Evolutionary conservation across 2,329 filamentous ascomycete genomes (phyloP), one percentile per base, ranked within the genome.

Genomic region (Diplodia mutila): DNA sequence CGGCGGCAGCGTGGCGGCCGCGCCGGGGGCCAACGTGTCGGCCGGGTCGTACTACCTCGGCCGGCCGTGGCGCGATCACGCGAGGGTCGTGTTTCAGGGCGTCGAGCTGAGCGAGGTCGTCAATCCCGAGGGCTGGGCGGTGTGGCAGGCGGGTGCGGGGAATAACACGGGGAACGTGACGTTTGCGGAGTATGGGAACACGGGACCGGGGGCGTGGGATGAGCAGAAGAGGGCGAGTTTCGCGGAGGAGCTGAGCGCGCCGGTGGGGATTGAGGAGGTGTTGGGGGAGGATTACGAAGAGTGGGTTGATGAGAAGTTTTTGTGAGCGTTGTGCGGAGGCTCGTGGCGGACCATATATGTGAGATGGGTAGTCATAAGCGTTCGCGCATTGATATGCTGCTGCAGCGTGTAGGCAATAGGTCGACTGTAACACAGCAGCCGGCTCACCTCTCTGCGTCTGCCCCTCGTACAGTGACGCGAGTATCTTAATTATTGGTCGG

Each of bases 61-160:
- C 6, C 78, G 84, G 1, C 84, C 84, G 16, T 86, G 84, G 82
- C 74, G 77, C 29, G 73, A 78, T 25, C 84, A 80, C 68, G 82
- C 83, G 12, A 74, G 80, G 16, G 82, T 84, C 4, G 75, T 80
- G 4, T 80, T 85, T 72, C 84, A 85, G 73, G 75, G 80, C 57
- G 84, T 83, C 0, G 73, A 74, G 34, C 76, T 90, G 74, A 80
- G 79, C 5, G 75, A 78, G 27, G 85, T 89, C 21, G 82, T 90
- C 70, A 86, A 87, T 71, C 69, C 80, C 0, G 83, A 82, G 0
- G 87, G 87, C 0, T 89, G 88, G 87, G 74, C 9, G 75, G 75
- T 49, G 5, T 57, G 51, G 64, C n/a, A n/a, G n/a, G n/a, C n/a
- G n/a, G n/a, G n/a, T n/a, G n/a, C n/a, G n/a, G n/a, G n/a, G 1